These are phyloP conservation scores for Solanum lycopersicoides DNA, from an alignment of 257 asterid genomes.

Conservation along the genomic window DNA sequence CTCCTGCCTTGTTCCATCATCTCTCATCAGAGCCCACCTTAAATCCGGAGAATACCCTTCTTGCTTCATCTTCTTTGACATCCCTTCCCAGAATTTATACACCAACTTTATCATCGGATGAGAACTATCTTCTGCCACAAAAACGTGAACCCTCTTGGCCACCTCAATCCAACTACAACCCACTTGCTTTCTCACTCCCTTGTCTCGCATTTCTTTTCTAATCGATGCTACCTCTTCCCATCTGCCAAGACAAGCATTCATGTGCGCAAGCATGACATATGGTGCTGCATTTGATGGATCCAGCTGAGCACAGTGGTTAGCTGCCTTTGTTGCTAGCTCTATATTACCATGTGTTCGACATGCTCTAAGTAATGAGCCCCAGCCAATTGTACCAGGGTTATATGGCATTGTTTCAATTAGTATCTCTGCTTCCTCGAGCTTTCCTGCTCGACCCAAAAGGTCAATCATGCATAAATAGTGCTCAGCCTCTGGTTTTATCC, in stretches of 20 bases:
- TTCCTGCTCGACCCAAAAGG: slow-evolving; percentile 66
- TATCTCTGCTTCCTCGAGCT: slow-evolving; percentile 49
- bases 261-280: slow-evolving; percentile 49
- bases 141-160: slow-evolving; percentile 45
- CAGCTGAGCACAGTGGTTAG: slow-evolving; percentile 40
- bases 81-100: slow-evolving; percentile 50
- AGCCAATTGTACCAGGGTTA: slow-evolving; percentile 35
- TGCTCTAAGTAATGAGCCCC: slow-evolving; percentile 69
- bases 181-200: slow-evolving; percentile 38
- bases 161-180: slow-evolving; percentile 77
- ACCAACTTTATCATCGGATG: slow-evolving; percentile 49
- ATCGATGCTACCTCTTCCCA: slow-evolving; percentile 64
- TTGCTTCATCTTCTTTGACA: slow-evolving; percentile 36
- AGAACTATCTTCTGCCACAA: slow-evolving; percentile 58
- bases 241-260: slow-evolving; percentile 33
- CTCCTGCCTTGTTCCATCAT: slow-evolving; percentile 21
- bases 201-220: slow-evolving; percentile 36
- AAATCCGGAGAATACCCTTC: slow-evolving; percentile 45
- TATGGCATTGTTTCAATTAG: slow-evolving; percentile 53
- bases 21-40: slow-evolving; percentile 29
- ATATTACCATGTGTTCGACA: slow-evolving; percentile 45
- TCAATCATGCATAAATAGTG: slow-evolving; percentile 75
- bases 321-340: slow-evolving; percentile 61
- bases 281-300: slow-evolving; percentile 67
- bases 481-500: slow-evolving; percentile 43